Base-by-base conservation (phyloP, 345 rosid species). In the Hibiscus tridactylites region DNA sequence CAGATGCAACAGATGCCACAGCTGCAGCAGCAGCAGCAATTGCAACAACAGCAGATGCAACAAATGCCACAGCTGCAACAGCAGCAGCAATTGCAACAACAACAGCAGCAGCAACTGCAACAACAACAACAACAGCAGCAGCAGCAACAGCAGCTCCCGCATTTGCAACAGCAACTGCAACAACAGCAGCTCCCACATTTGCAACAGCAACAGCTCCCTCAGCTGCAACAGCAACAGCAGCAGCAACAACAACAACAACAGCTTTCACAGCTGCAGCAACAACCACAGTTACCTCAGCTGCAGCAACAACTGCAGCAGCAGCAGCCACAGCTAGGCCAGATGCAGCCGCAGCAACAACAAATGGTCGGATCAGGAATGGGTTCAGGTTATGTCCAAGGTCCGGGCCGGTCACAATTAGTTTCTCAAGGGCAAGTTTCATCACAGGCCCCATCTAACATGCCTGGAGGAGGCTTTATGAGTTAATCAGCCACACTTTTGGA, bases 311-410 rank as follows among this genome's bases (percentile, higher is more conserved):
- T 71, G 42, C 81, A 56, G 35, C 79, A 78, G 73, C 86, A 78
- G 31, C 61, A 56, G 21, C 61, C 24, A 80, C 86, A 77, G 29
- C 75, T 47, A 3, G 61, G 73, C 9, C 82, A 80, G 52, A 82
- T 81, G 71, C 84, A 80, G 71, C 81, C 79, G 11, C 68, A 64
- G 50, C 91, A 86, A 73, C 91, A 88, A 49, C 94, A 86, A 83
- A 85, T 89, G 87, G 89, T 82, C 37, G 95, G 96, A 58, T 75
- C 88, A 58, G 90, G 88, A 77, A 87, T 91, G 87, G 89, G 85
- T 76, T 89, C 88, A 81, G 78, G 84, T 65, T 91, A 90, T 80
- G 86, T 76, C 63, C 97, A 88, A 88, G 92, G 85, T 73, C 83
- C 96, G 10, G 73, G 83, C 26, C 79, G 88, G 19, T 74, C 89